Base-by-base conservation (phyloP, 2,329 filamentous ascomycete species). In the Colletotrichum sp. region DNA sequence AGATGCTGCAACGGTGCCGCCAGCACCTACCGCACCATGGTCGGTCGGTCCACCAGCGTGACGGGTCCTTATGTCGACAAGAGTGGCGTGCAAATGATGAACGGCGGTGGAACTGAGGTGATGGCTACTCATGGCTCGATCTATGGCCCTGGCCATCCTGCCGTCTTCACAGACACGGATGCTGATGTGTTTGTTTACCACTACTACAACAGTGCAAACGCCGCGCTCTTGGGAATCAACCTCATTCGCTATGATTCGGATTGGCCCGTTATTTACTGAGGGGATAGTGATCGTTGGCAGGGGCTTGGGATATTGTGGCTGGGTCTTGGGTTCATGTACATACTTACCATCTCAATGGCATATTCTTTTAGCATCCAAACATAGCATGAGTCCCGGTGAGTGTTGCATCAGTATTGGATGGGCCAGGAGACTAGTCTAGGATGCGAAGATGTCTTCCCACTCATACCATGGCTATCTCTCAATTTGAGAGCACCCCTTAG, bases 1-100 rank as follows among this genome's bases (percentile, higher is more conserved):
- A 79, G 72, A 52, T 83, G 82, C 78, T 83, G 82, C 28, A 55
- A 77, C 6, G 82, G 82, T 26, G 80, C 80, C 15, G 67, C 76
- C 3, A 82, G 81, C 78, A 83, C 82, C 0, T 83, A 83, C 60
- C 80, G 82, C 13, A 78, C 80, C 65, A 83, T 83, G 82, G 82
- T 83, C n/a, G 82, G 82, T 8, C 81, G 82, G 0, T 83, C 82
- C 9, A 80, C 66, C 48, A 82, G 77, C 64, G 69, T 82, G 7
- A 79, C 79, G 1, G 82, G 82, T 3, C 82, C 82, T 2, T 83
- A 78, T 26, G 78, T 82, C 73, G 82, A 83, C 60, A 67, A 74
- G 16, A 72, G 43, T 34, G 82, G 82, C 1, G 78, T 71, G 75
- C 61, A 76, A 13, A 79, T 83, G 80, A 81, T 78, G 78, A 30